Evolutionary conservation across 2,329 filamentous ascomycete genomes (phyloP).

Genomic region (Cladosporium phlei): DNA sequence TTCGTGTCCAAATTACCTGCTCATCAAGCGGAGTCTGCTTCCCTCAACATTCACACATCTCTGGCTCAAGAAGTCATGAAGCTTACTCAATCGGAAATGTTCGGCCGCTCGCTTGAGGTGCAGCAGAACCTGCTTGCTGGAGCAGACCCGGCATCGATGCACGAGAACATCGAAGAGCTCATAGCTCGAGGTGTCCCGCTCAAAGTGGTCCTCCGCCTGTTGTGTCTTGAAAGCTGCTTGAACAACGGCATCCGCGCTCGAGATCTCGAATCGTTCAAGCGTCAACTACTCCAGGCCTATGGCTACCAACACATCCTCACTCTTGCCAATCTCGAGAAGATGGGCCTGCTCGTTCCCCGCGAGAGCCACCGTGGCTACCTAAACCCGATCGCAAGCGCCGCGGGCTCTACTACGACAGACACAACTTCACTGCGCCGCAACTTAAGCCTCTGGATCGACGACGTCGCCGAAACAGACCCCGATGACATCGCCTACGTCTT

Average conservation of each 20-base stretch:
- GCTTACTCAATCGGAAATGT: conserved; percentile 81
- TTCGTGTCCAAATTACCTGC: conserved; percentile 91
- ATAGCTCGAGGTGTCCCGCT: conserved; percentile 81
- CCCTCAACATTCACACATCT: conserved; percentile 84
- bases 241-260: conserved; percentile 81
- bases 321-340: conserved; percentile 78
- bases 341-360: conserved; percentile 76
- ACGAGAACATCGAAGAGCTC: conserved; percentile 89
- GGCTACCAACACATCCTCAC: conserved; percentile 93
- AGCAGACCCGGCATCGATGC: conserved; percentile 80
- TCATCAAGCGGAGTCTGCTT: conserved; percentile 90
- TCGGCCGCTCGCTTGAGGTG: conserved; percentile 82
- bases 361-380: conserved; percentile 70
- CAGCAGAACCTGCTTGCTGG: conserved; percentile 94
- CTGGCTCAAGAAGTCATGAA: conserved; percentile 95
- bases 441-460: conserved; percentile 85
- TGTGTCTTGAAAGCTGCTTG: conserved; percentile 89
- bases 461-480: conserved; percentile 91
- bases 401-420: conserved; percentile 55
- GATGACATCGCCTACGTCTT: conserved; percentile 98
- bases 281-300: conserved; percentile 84
- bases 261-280: conserved; percentile 85
- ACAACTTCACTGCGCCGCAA: conserved; percentile 84
- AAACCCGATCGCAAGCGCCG: conserved; percentile 66
- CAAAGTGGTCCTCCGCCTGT: conserved; percentile 72